phyloP scores from a whole-genome alignment of 495 filamentous ascomycete genomes.

The Aspergillus diversus region DNA sequence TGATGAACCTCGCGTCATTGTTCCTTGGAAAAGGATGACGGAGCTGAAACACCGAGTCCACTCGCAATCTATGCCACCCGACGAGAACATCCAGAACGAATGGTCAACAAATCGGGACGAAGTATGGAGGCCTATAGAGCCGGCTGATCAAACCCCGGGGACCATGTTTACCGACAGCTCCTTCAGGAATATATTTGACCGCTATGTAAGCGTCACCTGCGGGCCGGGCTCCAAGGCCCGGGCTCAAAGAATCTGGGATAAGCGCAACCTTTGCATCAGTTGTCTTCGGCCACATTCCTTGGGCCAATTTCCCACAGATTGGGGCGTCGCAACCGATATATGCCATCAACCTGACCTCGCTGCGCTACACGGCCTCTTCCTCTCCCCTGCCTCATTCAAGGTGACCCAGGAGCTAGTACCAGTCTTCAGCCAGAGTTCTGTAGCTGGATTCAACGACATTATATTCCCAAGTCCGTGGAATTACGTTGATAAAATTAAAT shows the following conservation, averaged over 20 bases:
- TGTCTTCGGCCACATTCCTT: constrained; percentile 69
- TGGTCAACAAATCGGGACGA: constrained; percentile 44
- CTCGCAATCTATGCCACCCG: constrained; percentile 25
- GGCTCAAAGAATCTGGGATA: constrained; percentile 47
- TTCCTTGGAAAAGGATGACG: constrained; percentile 64
- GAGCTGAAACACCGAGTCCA: constrained; percentile 42
- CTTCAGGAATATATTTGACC: constrained; percentile 49
- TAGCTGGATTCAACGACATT: constrained; percentile 57
- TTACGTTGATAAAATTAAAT: constrained; percentile 52
- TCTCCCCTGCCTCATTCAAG: constrained; percentile 64
- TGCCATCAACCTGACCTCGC: constrained; percentile 83
- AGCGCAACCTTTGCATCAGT: constrained; percentile 58
- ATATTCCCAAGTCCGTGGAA: constrained; percentile 54
- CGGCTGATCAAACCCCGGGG: constrained; percentile 45
- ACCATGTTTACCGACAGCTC: constrained; percentile 54
- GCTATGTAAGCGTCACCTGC: constrained; percentile 56
- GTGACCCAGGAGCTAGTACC: constrained; percentile 67
- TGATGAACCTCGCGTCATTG: constrained; percentile 74
- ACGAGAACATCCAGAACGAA: constrained; percentile 26
- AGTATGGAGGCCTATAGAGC: constrained; percentile 48
- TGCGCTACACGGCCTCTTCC: constrained; percentile 71
- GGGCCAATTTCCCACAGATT: constrained; percentile 68
- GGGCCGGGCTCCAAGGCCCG: constrained; percentile 60
- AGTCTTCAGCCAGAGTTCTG: constrained; percentile 74
- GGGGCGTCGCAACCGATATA: constrained; percentile 64